Evolutionary conservation across 768 basidiomycete species (phyloP), one percentile per base, ranked within the genome.

Genomic region (Ephemerocybe angulata): DNA sequence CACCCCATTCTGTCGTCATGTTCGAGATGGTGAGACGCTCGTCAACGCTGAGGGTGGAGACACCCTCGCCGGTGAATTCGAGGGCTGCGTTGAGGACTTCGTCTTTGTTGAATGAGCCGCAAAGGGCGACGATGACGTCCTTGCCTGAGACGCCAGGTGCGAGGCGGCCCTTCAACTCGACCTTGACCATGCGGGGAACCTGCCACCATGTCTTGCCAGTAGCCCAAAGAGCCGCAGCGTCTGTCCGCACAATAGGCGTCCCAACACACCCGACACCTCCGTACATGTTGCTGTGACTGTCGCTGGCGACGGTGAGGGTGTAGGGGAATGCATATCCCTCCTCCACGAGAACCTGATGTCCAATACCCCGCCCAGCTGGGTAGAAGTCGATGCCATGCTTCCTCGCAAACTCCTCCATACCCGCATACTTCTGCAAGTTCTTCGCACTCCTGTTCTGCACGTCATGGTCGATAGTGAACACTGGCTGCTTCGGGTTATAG

Each of bases 1-100:
- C 97, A 41, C 97, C 97, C 97, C 97, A 99, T 70, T 99, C 97
- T 28, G 97, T 98, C 4, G 97, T 98, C 97, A 98, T 99, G 70
- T 99, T 98, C n/a, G 94, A 78, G 60, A 98, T 98, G 0, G 96
- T 95, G 43, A 99, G 78, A 38, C 97, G 84, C 62, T 98, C 95
- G 65, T 99, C 96, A 52, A 99, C 81, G 3, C 83, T 72, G 47
- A 99, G 76, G 17, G 83, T 78, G 17, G 81, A 65, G 10, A 98
- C 79, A 24, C 97, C 97, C 30, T 90, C 86, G 11, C 97, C 97
- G 0, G 87, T 85, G 68, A 99, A 99, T 69, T 99, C 97, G 68
- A 99, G 86, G 1, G 95, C 97, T 25, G 90, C 89, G 64, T 99
- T 99, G 44, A 99, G 79, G 2, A 98, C 97, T 68, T 98, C 93